Evolutionary conservation across 208 protist species (phyloP).

Genomic region (Kentomonas sorsogonicus): DNA sequence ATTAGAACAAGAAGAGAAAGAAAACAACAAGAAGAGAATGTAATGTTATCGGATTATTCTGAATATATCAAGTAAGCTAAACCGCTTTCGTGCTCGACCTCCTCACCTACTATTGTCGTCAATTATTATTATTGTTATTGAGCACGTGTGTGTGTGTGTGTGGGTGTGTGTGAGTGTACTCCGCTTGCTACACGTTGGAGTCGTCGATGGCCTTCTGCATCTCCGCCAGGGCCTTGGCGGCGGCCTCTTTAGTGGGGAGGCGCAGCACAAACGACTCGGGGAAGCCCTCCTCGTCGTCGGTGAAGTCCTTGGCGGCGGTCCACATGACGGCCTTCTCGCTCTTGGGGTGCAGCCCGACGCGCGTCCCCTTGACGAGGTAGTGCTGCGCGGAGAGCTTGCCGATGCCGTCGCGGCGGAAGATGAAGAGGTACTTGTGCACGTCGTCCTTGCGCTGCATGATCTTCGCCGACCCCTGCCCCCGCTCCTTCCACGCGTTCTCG

Average conservation of each 20-base stretch:
- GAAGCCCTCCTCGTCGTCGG: constrained; percentile 81
- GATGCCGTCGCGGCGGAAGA: constrained; percentile 84
- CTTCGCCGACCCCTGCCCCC: constrained; percentile 74
- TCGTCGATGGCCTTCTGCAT: constrained; percentile 50
- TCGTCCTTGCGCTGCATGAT: constrained; percentile 76
- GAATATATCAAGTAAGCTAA: no score
- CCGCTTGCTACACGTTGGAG: constrained; percentile 21
- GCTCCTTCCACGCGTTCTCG: constrained; percentile 92
- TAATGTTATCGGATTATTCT: no score
- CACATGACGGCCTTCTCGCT: constrained; percentile 76
- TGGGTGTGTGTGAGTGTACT: not conserved
- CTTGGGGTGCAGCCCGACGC: constrained; percentile 59
- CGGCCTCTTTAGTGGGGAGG: constrained; percentile 57
- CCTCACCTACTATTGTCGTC: no score
- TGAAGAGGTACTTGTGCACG: constrained; percentile 59
- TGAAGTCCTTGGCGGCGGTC: constrained; percentile 78
- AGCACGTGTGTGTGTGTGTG: not conserved
- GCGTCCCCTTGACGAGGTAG: constrained; percentile 76
- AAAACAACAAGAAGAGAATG: no score
- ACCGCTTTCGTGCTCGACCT: no score
- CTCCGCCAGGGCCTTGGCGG: constrained; percentile 49
- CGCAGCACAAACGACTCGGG: constrained; percentile 84
- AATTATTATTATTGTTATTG: no score
- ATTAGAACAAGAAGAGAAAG: constrained; percentile 10
- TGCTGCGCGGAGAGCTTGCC: constrained; percentile 86